Evolutionary conservation across 305 asterid genomes (phyloP).

Genomic region (Lippia alba): DNA sequence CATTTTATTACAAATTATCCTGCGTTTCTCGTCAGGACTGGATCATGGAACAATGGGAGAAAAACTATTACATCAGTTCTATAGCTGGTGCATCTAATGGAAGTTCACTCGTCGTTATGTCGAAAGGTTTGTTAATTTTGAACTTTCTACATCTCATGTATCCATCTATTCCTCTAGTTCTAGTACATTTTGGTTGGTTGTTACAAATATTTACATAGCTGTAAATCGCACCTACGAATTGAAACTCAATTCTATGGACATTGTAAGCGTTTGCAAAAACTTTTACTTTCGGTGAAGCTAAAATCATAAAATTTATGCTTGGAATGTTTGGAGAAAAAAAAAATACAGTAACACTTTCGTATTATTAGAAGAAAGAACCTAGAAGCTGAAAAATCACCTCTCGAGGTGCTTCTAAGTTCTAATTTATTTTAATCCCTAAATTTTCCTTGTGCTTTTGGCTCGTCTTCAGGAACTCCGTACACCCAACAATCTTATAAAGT

Average conservation of each 20-base stretch:
- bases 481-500: constrained; percentile 85
- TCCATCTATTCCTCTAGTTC: not conserved
- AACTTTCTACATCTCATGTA: not conserved
- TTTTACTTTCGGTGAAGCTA: no score
- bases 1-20: constrained; percentile 11
- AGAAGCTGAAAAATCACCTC: no score
- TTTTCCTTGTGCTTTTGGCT: constrained; percentile 26
- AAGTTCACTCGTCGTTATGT: constrained; percentile 95
- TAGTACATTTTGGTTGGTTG: not conserved
- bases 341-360: no score
- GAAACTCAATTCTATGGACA: not conserved
- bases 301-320: no score
- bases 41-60: constrained; percentile 99
- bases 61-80: constrained; percentile 92
- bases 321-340: no score
- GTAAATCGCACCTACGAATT: not conserved
- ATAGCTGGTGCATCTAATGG: constrained; percentile 98
- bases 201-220: not conserved
- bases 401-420: no score
- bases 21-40: constrained; percentile 70
- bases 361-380: no score
- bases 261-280: not conserved
- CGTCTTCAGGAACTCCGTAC: constrained; percentile 69
- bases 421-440: not conserved
- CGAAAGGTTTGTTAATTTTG: constrained; percentile 70